Percentiles rank a stretch among this genome's conserved stretches.
Conservation (phyloP, 345 rosid genomes). For the Anacardium occidentale region DNA sequence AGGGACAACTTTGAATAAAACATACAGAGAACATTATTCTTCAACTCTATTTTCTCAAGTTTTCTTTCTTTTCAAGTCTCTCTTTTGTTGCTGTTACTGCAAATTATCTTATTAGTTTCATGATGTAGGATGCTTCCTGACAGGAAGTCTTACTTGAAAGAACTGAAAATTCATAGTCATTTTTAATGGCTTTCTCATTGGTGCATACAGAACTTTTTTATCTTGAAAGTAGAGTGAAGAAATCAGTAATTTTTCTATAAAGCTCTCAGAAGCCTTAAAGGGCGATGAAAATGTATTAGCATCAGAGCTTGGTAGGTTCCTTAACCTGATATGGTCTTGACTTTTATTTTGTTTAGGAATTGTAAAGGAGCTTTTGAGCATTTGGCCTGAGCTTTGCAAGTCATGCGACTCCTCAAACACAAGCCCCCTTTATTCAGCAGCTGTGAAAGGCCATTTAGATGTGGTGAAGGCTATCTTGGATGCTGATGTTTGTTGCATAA, state of each 20-base stretch:
- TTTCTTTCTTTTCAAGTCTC: too few relatives aligned
- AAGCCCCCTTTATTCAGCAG: slow-evolving; percentile 91
- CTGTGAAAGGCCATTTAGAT: slow-evolving; percentile 66
- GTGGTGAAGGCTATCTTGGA: slow-evolving; percentile 73
- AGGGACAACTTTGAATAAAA: too few relatives aligned
- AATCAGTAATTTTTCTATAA: neutral
- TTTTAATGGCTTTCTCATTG: neutral
- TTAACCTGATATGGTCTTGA: slow-evolving; percentile 8
- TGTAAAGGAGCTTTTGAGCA: slow-evolving; percentile 60
- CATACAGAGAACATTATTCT: too few relatives aligned
- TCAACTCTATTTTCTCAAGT: too few relatives aligned
- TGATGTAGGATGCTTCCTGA: neutral
- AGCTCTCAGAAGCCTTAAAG: too few relatives aligned
- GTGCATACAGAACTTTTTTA: neutral
- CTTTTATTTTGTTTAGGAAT: slow-evolving; percentile 44
- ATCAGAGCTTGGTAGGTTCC: neutral
- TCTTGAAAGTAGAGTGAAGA: neutral
- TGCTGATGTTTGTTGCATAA: slow-evolving; percentile 53
- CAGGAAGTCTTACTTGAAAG: neutral
- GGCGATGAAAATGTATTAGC: neutral
- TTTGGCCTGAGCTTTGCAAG: slow-evolving; percentile 82
- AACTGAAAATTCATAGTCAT: too few relatives aligned
- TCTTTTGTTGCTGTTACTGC: too few relatives aligned
- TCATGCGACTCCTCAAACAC: slow-evolving; percentile 69
- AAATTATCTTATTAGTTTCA: too few relatives aligned